phyloP scores from a whole-genome alignment of 495 filamentous ascomycete genomes.

The Entonaema liquescens region DNA sequence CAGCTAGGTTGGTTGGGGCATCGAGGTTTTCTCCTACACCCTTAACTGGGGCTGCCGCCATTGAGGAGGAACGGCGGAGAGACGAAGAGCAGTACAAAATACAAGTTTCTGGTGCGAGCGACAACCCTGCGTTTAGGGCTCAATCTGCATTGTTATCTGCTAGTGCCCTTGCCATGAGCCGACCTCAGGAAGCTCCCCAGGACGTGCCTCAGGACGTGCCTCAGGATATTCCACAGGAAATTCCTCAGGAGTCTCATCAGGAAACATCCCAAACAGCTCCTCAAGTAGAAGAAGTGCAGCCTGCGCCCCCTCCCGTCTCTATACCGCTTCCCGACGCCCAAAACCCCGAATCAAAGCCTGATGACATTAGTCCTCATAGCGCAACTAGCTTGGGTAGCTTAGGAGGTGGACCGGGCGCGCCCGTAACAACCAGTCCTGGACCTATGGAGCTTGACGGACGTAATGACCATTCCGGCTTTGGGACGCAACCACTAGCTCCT shows the following conservation, averaged over 20 bases:
- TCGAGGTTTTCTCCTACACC: slow-evolving; percentile 59
- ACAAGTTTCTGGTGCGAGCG: slow-evolving; percentile 52
- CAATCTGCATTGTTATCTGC: slow-evolving; percentile 64
- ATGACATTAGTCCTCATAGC: slow-evolving; percentile 53
- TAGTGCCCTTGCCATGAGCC: slow-evolving; percentile 60
- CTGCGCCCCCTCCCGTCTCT: slow-evolving; percentile 42
- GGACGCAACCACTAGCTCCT: slow-evolving; percentile 53
- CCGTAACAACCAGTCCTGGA: slow-evolving; percentile 53
- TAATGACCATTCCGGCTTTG: slow-evolving; percentile 45
- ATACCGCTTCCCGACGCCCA: slow-evolving; percentile 46
- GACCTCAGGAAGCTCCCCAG: slow-evolving; percentile 53
- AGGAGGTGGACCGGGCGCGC: slow-evolving; percentile 42
- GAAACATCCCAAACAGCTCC: slow-evolving; percentile 32
- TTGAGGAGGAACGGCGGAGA: slow-evolving; percentile 62
- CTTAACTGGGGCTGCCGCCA: slow-evolving; percentile 63
- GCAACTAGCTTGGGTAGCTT: slow-evolving; percentile 50
- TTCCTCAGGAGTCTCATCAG: slow-evolving; percentile 30
- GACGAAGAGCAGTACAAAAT: slow-evolving; percentile 58
- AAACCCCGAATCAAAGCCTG: slow-evolving; percentile 46
- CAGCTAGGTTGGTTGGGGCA: slow-evolving; percentile 57
- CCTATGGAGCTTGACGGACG: slow-evolving; percentile 56
- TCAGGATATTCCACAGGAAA: slow-evolving; percentile 35
- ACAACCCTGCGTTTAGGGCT: slow-evolving; percentile 62
- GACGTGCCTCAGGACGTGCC: slow-evolving; percentile 31
- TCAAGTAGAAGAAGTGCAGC: slow-evolving; percentile 29